phyloP scores from a whole-genome alignment of 176 grass and related monocot genomes.

The Puya raimondii region DNA sequence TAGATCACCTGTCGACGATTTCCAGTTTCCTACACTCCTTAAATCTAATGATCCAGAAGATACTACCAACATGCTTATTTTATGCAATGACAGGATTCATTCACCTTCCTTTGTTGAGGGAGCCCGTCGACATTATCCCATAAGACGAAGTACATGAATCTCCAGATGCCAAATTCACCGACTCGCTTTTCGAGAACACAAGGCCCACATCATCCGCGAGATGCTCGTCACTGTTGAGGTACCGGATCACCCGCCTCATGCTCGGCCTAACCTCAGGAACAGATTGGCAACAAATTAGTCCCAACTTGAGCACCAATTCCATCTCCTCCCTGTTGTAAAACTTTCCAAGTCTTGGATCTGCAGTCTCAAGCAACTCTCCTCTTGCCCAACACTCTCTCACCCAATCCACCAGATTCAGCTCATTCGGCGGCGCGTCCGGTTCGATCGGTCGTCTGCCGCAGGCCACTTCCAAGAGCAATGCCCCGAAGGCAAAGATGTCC shows the following conservation, averaged over 20 bases:
- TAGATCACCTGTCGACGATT: no score
- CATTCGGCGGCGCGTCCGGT: slow-evolving; percentile 7
- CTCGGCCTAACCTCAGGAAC: slow-evolving; percentile 30
- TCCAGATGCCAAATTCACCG: neutral
- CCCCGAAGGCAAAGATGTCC: slow-evolving; percentile 29
- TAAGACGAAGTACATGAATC: neutral
- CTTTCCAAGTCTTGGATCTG: slow-evolving; percentile 3
- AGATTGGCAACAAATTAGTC: slow-evolving; percentile 33
- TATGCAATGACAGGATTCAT: neutral
- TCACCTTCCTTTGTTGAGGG: neutral
- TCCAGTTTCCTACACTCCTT: no score
- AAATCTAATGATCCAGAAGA: no score
- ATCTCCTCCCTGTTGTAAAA: slow-evolving; percentile 15
- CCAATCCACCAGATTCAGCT: slow-evolving; percentile 27
- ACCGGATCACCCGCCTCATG: slow-evolving; percentile 33
- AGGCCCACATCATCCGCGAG: slow-evolving; percentile 9
- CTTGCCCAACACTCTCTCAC: slow-evolving; percentile 19
- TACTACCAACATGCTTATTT: no score
- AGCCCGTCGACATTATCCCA: neutral
- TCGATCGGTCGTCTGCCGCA: slow-evolving; percentile 24
- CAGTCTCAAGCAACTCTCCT: neutral
- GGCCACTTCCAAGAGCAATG: slow-evolving; percentile 23
- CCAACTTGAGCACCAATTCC: slow-evolving; percentile 24
- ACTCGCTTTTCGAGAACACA: neutral
- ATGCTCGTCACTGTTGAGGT: slow-evolving; percentile 21